A percentile compares a stretch with the other conserved stretches of the same genome.
These are phyloP conservation scores for Dictyostelium brefeldianum DNA, from an alignment of 78 protist species.

Conservation along the genomic window DNA sequence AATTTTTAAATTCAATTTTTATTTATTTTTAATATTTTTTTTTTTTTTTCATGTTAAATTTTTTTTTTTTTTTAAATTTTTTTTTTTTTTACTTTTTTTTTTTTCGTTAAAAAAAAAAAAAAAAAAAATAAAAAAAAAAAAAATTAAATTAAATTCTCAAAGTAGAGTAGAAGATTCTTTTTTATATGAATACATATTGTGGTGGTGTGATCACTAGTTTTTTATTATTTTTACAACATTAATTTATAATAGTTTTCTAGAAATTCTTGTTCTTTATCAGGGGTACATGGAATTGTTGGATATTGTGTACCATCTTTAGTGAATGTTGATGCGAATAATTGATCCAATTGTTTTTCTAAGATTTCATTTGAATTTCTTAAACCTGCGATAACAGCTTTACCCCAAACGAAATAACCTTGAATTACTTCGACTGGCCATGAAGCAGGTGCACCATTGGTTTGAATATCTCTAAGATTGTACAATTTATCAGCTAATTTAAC, in stretches of 20 bases:
- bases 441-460: conserved; percentile 21
- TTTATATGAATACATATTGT: no score
- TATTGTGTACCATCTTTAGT: conserved; percentile 1
- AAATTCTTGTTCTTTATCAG: conserved; percentile 3
- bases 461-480: conserved; percentile 51
- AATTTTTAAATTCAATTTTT: no score
- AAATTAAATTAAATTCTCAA: no score
- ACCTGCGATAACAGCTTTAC: not conserved
- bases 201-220: not conserved
- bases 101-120: no score
- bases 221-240: not conserved
- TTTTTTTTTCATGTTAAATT: no score
- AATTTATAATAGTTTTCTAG: conserved; percentile 34
- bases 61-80: no score
- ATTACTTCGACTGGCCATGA: conserved; percentile 16
- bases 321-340: conserved; percentile 30
- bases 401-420: conserved; percentile 81
- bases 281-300: conserved; percentile 45
- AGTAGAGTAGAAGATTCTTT: no score
- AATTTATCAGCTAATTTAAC: conserved; percentile 71
- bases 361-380: conserved; percentile 28
- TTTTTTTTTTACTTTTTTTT: no score
- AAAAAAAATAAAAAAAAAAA: no score
- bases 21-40: no score
- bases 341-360: conserved; percentile 40